phyloP scores from a whole-genome alignment of 2,329 filamentous ascomycete genomes.

The Colletotrichum lini region DNA sequence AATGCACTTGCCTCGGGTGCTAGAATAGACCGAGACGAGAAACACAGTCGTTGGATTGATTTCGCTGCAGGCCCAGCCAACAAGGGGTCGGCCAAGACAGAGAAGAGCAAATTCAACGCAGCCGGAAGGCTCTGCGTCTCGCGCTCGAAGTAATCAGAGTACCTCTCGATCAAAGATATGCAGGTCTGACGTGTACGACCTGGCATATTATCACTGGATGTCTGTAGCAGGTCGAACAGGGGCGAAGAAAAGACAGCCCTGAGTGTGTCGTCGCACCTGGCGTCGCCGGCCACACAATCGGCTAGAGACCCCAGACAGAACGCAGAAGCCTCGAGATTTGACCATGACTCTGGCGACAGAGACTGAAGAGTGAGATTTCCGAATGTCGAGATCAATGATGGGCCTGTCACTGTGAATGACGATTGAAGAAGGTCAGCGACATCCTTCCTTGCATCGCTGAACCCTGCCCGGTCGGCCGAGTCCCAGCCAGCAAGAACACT shows the following conservation, averaged over 20 bases:
- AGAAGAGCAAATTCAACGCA: conserved; percentile 82
- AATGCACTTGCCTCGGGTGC: conserved; percentile 78
- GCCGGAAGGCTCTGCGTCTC: conserved; percentile 77
- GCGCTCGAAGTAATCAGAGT: conserved; percentile 82
- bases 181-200: conserved; percentile 77
- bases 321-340: conserved; percentile 71
- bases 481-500: conserved; percentile 77
- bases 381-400: conserved; percentile 70
- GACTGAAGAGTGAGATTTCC: conserved; percentile 67
- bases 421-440: conserved; percentile 84
- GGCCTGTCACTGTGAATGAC: conserved; percentile 74
- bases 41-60: conserved; percentile 82
- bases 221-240: conserved; percentile 68
- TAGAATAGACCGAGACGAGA: conserved; percentile 79
- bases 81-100: conserved; percentile 72
- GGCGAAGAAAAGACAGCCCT: conserved; percentile 73
- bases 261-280: conserved; percentile 71
- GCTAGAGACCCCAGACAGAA: conserved; percentile 77
- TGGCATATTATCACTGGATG: conserved; percentile 68
- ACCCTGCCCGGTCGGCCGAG: conserved; percentile 75
- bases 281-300: conserved; percentile 73
- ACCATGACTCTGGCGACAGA: conserved; percentile 65
- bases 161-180: conserved; percentile 78
- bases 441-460: conserved; percentile 82
- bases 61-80: conserved; percentile 79